Evolutionary conservation across 768 basidiomycete species (phyloP).

Genomic region (Lyophyllum shimeji): DNA sequence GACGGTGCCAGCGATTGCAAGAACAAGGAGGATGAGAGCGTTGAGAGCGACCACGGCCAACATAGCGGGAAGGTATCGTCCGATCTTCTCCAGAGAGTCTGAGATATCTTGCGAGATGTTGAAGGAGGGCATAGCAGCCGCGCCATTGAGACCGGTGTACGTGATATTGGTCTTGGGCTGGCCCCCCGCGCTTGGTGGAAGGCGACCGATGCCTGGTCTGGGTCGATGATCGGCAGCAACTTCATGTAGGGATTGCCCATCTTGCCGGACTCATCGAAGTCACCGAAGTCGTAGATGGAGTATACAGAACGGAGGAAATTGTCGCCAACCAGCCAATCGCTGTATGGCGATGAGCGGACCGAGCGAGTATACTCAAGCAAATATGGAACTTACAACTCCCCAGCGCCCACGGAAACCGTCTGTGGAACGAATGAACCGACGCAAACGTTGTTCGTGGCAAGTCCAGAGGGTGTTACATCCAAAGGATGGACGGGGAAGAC

Average conservation of each 20-base stretch:
- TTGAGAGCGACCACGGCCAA: conserved; percentile 78
- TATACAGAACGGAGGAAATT: conserved; percentile 83
- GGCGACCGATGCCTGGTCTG: conserved; percentile 66
- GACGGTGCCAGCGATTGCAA: conserved; percentile 53
- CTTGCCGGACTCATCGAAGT: conserved; percentile 60
- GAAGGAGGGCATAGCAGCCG: conserved; percentile 42
- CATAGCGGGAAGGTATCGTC: conserved; percentile 68
- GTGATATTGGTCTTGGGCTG: conserved; percentile 65
- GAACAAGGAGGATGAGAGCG: conserved; percentile 61
- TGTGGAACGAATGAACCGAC: conserved; percentile 78
- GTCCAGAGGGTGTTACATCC: conserved; percentile 59
- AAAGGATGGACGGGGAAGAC: conserved; percentile 80
- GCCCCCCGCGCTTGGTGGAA: conserved; percentile 73
- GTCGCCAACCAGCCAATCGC: conserved; percentile 84
- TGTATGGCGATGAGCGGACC: conserved; percentile 24
- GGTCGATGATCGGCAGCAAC: conserved; percentile 67
- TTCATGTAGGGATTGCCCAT: conserved; percentile 82
- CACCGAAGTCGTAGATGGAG: conserved; percentile 82
- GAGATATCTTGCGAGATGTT: conserved; percentile 59
- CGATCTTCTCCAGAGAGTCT: conserved; percentile 60
- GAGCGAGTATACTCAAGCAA: not conserved
- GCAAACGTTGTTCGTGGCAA: conserved; percentile 46
- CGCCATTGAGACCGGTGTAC: conserved; percentile 52
- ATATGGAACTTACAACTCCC: conserved; percentile 58
- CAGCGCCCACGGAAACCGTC: conserved; percentile 52